Base-by-base conservation (phyloP, 2,329 filamentous ascomycete species). In the Paraphoma sp. region DNA sequence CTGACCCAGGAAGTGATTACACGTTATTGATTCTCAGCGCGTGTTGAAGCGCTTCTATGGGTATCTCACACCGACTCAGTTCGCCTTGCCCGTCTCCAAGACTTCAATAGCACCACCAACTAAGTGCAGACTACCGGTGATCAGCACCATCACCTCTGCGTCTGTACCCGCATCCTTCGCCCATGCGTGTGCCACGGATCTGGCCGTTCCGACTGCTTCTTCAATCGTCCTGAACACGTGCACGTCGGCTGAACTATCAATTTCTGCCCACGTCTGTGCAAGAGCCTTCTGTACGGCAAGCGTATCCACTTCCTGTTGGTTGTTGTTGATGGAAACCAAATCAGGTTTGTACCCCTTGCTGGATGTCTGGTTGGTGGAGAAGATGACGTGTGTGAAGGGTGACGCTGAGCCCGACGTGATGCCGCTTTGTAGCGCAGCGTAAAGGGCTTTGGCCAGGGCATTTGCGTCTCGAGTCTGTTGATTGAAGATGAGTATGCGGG, bases 91-190 rank as follows among this genome's bases (percentile, higher is more conserved):
- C 6, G 67, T 72, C 64, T 90, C 91, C 56, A 96, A 76, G 1
- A 90, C 87, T 73, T 90, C 88, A 50, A 96, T 79, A 45, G 93
- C 81, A 10, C 90, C 91, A 7, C 93, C 92, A 1, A 93, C 92
- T 40, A 97, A 82, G 80, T 96, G 90, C 69, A 96, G 78, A 73
- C 92, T 96, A 2, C 93, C 93, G 12, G 93, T 96, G 9, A 92
- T 88, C 52, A 97, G 78, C 0, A 89, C 86, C 72, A 87, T 85
- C 14, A 87, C 81, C 48, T 82, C 81, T 2, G 73, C 65, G 48
- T 78, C 59, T n/a, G 71, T 67, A 23, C 68, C 30, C 60, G 51
- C 53, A 8, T 57, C 57, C 18, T 57, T 51, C 36, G 70, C 56
- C 69, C 75, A 74, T 11, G 58, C 49, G 52, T 69, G 73, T 30